Conservation (phyloP, 208 protist species). For the Crithidia expoeki region DNA sequence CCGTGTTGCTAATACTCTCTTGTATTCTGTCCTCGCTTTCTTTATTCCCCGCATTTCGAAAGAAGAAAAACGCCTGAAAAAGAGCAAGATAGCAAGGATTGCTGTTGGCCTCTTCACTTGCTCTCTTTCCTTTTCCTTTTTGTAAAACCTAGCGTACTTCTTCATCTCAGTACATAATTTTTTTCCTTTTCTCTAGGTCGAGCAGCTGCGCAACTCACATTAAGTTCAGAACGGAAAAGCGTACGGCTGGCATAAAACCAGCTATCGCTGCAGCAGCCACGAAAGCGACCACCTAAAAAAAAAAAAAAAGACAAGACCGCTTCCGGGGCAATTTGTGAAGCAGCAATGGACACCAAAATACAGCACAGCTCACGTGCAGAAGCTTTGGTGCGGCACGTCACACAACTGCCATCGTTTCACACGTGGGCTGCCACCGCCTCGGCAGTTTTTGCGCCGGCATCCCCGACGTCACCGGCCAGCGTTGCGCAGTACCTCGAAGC, state of each 20-base stretch:
- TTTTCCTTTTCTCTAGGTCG: not conserved
- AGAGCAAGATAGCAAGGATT: too few species aligned
- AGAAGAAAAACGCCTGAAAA: too few species aligned
- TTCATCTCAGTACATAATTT: not conserved
- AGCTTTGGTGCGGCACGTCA: conserved; percentile 26
- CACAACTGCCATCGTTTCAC: conserved; percentile 25
- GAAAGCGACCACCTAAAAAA: not conserved
- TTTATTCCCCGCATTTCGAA: too few species aligned
- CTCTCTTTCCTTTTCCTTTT: too few species aligned
- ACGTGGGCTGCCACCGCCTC: conserved; percentile 8
- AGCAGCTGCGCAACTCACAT: not conserved
- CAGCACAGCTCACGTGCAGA: conserved; percentile 12
- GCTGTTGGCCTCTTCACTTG: too few species aligned
- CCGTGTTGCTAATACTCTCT: too few species aligned
- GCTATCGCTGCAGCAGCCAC: not conserved
- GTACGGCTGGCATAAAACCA: not conserved
- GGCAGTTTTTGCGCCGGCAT: not conserved
- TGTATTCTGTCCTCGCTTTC: too few species aligned
- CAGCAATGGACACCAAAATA: not conserved
- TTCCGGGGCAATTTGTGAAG: not conserved
- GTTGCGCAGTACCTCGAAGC: conserved; percentile 28
- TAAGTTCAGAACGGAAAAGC: too few species aligned
- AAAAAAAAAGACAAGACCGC: not conserved
- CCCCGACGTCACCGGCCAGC: not conserved
- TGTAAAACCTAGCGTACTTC: too few species aligned